Conservation (phyloP, 805 yeast genomes). For the Kluyveromyces wickerhamii region DNA sequence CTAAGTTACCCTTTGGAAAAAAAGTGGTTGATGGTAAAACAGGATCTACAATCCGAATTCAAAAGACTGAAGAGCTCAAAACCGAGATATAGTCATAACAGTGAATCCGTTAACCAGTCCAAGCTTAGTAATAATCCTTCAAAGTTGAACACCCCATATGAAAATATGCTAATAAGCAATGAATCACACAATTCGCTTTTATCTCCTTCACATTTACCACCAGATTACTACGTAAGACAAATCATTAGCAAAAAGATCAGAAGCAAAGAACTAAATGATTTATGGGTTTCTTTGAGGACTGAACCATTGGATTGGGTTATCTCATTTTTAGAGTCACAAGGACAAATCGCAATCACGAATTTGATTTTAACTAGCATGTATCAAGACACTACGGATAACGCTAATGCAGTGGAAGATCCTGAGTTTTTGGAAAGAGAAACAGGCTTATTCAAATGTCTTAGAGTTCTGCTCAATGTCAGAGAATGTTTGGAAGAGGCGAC, state of each 20-base stretch:
- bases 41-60: constrained; percentile 72
- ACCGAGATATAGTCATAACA: constrained; percentile 6
- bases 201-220: constrained; percentile 38
- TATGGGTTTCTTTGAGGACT: constrained; percentile 88
- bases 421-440: constrained; percentile 60
- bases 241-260: constrained; percentile 64
- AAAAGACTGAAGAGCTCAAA: constrained; percentile 42
- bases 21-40: constrained; percentile 87
- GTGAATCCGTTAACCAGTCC: neutral
- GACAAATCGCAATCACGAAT: constrained; percentile 67
- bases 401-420: constrained; percentile 28
- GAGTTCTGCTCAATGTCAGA: constrained; percentile 58
- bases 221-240: constrained; percentile 67
- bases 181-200: constrained; percentile 20
- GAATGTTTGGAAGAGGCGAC: constrained; percentile 53
- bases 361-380: constrained; percentile 45
- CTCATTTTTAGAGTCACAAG: constrained; percentile 69
- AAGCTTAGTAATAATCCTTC: constrained; percentile 5
- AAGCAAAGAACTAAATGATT: constrained; percentile 62
- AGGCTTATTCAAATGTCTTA: constrained; percentile 67
- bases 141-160: constrained; percentile 4
- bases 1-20: constrained; percentile 63
- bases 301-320: constrained; percentile 82
- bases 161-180: constrained; percentile 7
- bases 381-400: constrained; percentile 20